Conservation (phyloP, 768 basidiomycete species). For the Pholiota microspora region DNA sequence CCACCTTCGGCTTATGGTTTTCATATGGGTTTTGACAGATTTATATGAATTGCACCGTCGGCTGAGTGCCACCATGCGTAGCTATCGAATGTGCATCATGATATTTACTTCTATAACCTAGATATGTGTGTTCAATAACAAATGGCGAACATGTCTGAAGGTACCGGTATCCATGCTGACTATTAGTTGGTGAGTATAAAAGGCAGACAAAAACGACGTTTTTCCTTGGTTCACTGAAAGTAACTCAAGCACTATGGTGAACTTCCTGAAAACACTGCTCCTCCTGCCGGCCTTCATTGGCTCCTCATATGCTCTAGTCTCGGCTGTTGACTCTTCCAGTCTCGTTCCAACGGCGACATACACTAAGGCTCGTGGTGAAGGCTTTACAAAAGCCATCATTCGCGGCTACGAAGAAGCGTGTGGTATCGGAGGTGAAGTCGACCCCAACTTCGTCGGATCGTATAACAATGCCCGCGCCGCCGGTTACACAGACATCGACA, state of each 20-base stretch:
- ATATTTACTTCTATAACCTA: background rate
- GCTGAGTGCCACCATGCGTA: background rate
- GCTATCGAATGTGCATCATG: background rate
- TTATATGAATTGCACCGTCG: background rate
- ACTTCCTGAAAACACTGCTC: slow-evolving; percentile 7
- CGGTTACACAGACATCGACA: slow-evolving; percentile 18
- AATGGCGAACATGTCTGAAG: background rate
- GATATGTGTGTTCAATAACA: background rate
- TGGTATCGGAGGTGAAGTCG: slow-evolving; percentile 17
- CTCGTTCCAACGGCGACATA: slow-evolving; percentile 16
- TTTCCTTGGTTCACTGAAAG: no score
- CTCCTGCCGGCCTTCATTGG: slow-evolving; percentile 11
- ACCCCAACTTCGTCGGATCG: slow-evolving; percentile 19
- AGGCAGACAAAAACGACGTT: no score
- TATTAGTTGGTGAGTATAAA: background rate
- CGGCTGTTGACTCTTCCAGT: slow-evolving; percentile 16
- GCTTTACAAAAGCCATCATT: slow-evolving; percentile 20
- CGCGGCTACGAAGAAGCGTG: slow-evolving; percentile 19
- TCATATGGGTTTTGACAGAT: slow-evolving; percentile 6
- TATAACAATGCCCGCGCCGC: slow-evolving; percentile 20
- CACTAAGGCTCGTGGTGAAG: slow-evolving; percentile 14
- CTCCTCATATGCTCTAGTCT: slow-evolving; percentile 17
- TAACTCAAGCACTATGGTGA: no score
- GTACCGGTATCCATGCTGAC: background rate
- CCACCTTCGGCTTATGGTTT: background rate